Conservation (phyloP, 805 yeast genomes). For the Pichia rugopelliculosa region DNA sequence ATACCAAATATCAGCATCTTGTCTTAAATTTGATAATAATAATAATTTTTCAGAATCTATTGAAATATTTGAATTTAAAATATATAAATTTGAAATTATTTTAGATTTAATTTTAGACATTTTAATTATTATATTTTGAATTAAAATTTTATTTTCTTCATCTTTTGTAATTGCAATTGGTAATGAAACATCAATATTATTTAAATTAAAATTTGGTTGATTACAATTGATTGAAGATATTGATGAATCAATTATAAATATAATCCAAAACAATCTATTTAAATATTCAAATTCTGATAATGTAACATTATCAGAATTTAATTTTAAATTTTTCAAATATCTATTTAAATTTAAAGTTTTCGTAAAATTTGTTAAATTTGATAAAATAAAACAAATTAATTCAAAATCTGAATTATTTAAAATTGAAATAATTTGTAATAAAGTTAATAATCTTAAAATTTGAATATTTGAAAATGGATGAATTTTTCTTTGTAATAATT, state of each 20-base stretch:
- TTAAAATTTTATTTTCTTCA: constrained; percentile 34
- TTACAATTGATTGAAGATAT: constrained; percentile 23
- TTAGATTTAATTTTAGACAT: constrained; percentile 41
- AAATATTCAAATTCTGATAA: constrained; percentile 35
- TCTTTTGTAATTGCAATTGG: constrained; percentile 33
- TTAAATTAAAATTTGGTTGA: constrained; percentile 24
- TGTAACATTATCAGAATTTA: constrained; percentile 20
- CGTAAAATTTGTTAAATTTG: constrained; percentile 43
- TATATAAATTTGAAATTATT: constrained; percentile 24
- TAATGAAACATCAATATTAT: constrained; percentile 24
- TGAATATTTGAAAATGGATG: constrained; percentile 4
- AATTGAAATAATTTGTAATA: constrained; percentile 4
- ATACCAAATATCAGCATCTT: constrained; percentile 34
- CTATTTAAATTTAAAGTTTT: constrained; percentile 37
- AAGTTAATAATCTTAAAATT: constrained; percentile 1
- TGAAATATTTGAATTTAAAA: constrained; percentile 18
- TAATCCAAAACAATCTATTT: constrained; percentile 31
- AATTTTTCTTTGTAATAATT: constrained; percentile 22
- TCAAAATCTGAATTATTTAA: neutral
- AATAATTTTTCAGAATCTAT: constrained; percentile 26
- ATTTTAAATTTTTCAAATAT: constrained; percentile 32
- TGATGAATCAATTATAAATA: constrained; percentile 23
- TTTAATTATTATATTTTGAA: constrained; percentile 31
- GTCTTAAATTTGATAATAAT: constrained; percentile 28
- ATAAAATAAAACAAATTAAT: constrained; percentile 31